Evolutionary conservation across 306 rosid genomes (phyloP).

Genomic region (Vigna radiata): DNA sequence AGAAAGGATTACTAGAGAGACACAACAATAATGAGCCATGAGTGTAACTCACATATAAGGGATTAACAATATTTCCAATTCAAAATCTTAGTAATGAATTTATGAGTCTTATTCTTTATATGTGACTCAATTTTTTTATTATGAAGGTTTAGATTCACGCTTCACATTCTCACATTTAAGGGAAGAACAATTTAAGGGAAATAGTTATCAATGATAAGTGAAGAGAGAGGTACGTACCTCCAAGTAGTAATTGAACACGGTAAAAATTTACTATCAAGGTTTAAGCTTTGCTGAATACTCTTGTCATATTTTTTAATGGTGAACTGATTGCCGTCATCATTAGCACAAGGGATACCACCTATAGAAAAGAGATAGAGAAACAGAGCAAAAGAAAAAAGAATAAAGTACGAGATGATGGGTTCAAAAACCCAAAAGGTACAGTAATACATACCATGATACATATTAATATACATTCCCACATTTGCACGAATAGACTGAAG

Average conservation of each 20-base stretch:
- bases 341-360: slow-evolving; percentile 45
- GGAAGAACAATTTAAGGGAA: neutral
- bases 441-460: neutral
- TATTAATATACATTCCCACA: slow-evolving; percentile 11
- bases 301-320: slow-evolving; percentile 42
- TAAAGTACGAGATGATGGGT: slow-evolving; percentile 30
- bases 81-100: no score
- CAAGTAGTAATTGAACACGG: slow-evolving; percentile 63
- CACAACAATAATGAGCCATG: no score
- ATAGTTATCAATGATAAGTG: slow-evolving; percentile 7
- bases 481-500: slow-evolving; percentile 18
- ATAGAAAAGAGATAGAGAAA: slow-evolving; percentile 19
- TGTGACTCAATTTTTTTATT: no score
- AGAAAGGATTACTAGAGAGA: no score
- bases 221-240: slow-evolving; percentile 67
- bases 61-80: no score
- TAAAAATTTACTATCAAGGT: slow-evolving; percentile 30
- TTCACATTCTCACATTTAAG: neutral
- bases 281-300: slow-evolving; percentile 38
- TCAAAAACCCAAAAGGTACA: slow-evolving; percentile 23
- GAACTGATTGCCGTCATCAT: slow-evolving; percentile 35
- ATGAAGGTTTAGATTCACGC: no score
- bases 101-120: no score
- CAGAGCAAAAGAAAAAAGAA: slow-evolving; percentile 4
- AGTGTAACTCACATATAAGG: no score